These are phyloP conservation scores for Mycena polygramma DNA, from an alignment of 768 basidiomycete genomes.

Conservation along the genomic window DNA sequence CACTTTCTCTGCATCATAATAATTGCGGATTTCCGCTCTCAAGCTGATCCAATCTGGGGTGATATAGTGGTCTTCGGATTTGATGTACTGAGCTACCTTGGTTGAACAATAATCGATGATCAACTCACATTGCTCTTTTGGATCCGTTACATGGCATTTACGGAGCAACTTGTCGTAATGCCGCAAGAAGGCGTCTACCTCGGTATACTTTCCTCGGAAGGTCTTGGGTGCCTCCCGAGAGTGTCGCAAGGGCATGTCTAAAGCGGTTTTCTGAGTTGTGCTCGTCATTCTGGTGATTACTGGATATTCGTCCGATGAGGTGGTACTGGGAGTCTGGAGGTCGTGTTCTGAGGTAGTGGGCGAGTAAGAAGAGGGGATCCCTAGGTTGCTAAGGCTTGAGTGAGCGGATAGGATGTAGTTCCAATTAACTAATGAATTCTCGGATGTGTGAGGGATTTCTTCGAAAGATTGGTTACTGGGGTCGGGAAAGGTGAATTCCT, in stretches of 20 bases:
- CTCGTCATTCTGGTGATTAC: background rate
- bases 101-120: constrained; percentile 5
- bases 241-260: background rate
- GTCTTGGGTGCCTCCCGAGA: constrained; percentile 7
- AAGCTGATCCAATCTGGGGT: background rate
- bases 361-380: no score
- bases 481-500: no score
- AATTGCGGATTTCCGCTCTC: background rate
- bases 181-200: background rate
- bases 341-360: no score
- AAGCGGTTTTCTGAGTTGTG: background rate
- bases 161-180: constrained; percentile 1
- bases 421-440: no score
- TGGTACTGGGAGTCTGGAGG: no score
- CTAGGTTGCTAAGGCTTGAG: no score
- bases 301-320: background rate
- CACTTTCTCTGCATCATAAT: constrained; percentile 14
- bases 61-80: background rate
- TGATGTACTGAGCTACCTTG: constrained; percentile 3
- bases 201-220: constrained; percentile 9
- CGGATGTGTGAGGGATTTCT: no score
- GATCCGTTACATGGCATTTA: background rate
- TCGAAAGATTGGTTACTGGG: no score
- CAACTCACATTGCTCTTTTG: constrained; percentile 2
- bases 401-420: no score